Conservation (phyloP, 768 basidiomycete species). For the Lactifluus echinatus region DNA sequence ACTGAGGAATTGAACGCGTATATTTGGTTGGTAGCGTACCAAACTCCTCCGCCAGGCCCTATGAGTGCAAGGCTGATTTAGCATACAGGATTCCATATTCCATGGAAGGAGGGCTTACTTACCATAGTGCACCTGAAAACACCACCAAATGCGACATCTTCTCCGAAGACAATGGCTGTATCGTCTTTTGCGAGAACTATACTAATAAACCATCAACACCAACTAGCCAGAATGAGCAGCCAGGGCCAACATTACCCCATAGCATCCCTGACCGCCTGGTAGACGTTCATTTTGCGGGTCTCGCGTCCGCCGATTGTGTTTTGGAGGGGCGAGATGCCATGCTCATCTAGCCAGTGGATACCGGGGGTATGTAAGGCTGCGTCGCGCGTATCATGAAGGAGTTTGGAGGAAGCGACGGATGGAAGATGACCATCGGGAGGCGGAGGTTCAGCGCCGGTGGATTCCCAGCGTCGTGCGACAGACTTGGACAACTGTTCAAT, state of each 20-base stretch:
- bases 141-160: slow-evolving; percentile 89
- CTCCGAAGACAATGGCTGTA: slow-evolving; percentile 81
- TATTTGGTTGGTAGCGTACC: slow-evolving; percentile 38
- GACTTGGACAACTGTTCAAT: slow-evolving; percentile 1
- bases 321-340: slow-evolving; percentile 33
- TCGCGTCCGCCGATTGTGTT: slow-evolving; percentile 64
- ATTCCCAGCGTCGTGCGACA: slow-evolving; percentile 13
- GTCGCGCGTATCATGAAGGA: slow-evolving; percentile 60
- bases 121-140: slow-evolving; percentile 94
- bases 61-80: not conserved
- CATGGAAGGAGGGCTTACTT: slow-evolving; percentile 24
- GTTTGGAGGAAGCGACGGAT: slow-evolving; percentile 57
- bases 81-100: not conserved
- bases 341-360: slow-evolving; percentile 62
- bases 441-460: slow-evolving; percentile 49
- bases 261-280: slow-evolving; percentile 87
- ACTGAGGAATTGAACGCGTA: not conserved
- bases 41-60: slow-evolving; percentile 90
- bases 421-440: slow-evolving; percentile 73
- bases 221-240: not conserved
- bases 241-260: slow-evolving; percentile 48
- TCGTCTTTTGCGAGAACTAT: slow-evolving; percentile 82
- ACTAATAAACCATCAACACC: slow-evolving; percentile 30
- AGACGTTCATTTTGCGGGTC: slow-evolving; percentile 92
- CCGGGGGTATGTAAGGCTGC: slow-evolving; percentile 64